Evolutionary conservation across 2,329 filamentous ascomycete genomes (phyloP).

Genomic region (Hypoxylon sp.): DNA sequence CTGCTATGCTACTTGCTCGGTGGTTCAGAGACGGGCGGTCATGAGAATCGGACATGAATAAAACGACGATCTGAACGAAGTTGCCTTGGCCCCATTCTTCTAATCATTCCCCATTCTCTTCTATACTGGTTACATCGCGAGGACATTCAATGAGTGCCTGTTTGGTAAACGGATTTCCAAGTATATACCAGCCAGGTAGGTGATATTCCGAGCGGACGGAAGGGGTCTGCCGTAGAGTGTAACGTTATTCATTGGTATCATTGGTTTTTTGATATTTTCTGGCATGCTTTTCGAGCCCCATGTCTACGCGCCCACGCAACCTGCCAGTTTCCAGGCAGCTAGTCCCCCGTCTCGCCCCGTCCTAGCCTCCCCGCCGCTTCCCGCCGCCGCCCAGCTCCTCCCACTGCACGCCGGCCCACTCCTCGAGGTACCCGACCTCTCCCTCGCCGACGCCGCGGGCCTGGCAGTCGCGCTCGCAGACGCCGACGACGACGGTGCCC

Average conservation of each 20-base stretch:
- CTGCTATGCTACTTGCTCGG: constrained; percentile 19
- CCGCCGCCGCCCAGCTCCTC: constrained; percentile 67
- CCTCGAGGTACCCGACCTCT: constrained; percentile 82
- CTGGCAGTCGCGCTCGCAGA: constrained; percentile 82
- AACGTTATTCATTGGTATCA: neutral
- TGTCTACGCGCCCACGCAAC: neutral
- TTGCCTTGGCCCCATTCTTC: neutral
- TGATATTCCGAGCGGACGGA: neutral
- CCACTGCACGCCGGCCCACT: constrained; percentile 99
- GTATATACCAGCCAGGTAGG: too few species aligned
- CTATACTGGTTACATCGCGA: neutral
- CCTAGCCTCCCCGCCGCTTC: constrained; percentile 5
- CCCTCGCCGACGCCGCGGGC: constrained; percentile 65
- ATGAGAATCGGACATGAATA: constrained; percentile 36
- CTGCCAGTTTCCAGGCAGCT: too few species aligned
- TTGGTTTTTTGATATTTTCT: neutral
- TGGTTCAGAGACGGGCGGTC: constrained; percentile 26
- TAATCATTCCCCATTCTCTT: neutral
- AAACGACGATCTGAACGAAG: constrained; percentile 32
- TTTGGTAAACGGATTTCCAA: too few species aligned
- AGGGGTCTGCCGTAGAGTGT: neutral
- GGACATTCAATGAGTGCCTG: too few species aligned
- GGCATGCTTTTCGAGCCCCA: neutral
- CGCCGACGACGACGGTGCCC: constrained; percentile 89
- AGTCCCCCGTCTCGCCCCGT: too few species aligned